A percentile compares a stretch with the other conserved stretches of the same genome.
These are phyloP conservation scores for Yarrowia phangngaensis DNA, from an alignment of 805 yeast genomes.

Conservation along the genomic window DNA sequence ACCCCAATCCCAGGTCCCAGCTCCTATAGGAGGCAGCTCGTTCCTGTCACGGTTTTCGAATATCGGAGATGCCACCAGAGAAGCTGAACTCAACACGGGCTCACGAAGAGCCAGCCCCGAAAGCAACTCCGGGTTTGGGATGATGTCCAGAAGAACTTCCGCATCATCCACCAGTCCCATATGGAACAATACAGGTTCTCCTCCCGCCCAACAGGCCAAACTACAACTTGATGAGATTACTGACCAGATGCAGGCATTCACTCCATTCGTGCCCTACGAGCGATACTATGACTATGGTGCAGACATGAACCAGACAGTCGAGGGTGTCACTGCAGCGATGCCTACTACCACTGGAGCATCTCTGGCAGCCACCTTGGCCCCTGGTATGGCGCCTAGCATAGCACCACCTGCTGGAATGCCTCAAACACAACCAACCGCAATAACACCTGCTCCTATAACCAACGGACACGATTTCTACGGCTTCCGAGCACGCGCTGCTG, in stretches of 20 bases:
- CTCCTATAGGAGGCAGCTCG: neutral
- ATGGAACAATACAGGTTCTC: constrained; percentile 25
- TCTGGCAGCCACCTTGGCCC: constrained; percentile 8
- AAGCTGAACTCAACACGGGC: constrained; percentile 34
- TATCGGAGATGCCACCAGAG: constrained; percentile 38
- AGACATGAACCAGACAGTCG: neutral
- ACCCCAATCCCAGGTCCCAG: constrained; percentile 13
- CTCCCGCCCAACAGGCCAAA: constrained; percentile 17
- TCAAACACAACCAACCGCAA: constrained; percentile 9
- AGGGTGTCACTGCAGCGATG: neutral
- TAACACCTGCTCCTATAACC: neutral
- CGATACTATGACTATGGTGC: constrained; percentile 23
- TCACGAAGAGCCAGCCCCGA: constrained; percentile 18
- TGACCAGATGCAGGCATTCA: constrained; percentile 24
- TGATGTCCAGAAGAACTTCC: constrained; percentile 15
- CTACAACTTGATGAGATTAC: constrained; percentile 24
- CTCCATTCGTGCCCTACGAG: constrained; percentile 21
- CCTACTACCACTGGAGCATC: constrained; percentile 7
- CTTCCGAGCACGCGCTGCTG: constrained; percentile 7
- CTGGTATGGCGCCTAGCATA: neutral
- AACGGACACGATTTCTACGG: constrained; percentile 25
- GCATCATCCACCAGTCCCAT: constrained; percentile 24
- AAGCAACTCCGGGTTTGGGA: constrained; percentile 12
- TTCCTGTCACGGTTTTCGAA: constrained; percentile 31
- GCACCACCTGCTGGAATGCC: neutral